These are phyloP conservation scores for Pholiota conissans DNA, from an alignment of 768 basidiomycete species.

Conservation along the genomic window DNA sequence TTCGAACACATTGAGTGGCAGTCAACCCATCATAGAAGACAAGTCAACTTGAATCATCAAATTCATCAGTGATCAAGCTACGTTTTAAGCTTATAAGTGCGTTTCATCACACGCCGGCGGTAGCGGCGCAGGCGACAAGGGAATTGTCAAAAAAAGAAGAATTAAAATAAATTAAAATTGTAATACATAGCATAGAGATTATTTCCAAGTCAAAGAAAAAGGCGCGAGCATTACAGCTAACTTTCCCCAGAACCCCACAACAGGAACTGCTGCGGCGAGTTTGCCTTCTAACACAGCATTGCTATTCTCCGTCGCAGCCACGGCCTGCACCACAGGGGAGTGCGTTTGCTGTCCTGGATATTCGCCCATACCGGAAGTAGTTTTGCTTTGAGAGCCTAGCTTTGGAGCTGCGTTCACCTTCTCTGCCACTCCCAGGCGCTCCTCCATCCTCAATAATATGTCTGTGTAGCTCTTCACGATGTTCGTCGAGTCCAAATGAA, in stretches of 20 bases:
- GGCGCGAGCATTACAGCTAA: conserved; percentile 34
- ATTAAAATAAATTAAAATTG: background rate
- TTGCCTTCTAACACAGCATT: conserved; percentile 33
- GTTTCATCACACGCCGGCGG: background rate
- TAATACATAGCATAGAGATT: background rate
- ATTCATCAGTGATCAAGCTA: background rate
- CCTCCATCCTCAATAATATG: conserved; percentile 15
- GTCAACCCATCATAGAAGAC: background rate
- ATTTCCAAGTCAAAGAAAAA: conserved; percentile 35
- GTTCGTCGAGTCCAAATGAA: conserved; percentile 19
- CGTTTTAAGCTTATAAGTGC: background rate
- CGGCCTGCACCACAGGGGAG: conserved; percentile 19
- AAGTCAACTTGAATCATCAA: background rate
- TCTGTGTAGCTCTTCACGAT: conserved; percentile 16
- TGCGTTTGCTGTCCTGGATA: conserved; percentile 13
- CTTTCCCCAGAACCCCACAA: conserved; percentile 34
- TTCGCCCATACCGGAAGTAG: background rate
- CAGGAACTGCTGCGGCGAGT: conserved; percentile 32
- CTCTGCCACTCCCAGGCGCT: conserved; percentile 17
- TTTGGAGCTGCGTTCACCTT: conserved; percentile 3
- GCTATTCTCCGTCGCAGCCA: conserved; percentile 27
- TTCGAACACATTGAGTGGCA: background rate
- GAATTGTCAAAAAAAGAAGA: background rate
- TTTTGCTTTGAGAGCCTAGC: background rate
- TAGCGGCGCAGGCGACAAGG: background rate